Base-by-base conservation (phyloP, 1,284 basidiomycete genomes). In the Cutaneotrichosporon mucoides region DNA sequence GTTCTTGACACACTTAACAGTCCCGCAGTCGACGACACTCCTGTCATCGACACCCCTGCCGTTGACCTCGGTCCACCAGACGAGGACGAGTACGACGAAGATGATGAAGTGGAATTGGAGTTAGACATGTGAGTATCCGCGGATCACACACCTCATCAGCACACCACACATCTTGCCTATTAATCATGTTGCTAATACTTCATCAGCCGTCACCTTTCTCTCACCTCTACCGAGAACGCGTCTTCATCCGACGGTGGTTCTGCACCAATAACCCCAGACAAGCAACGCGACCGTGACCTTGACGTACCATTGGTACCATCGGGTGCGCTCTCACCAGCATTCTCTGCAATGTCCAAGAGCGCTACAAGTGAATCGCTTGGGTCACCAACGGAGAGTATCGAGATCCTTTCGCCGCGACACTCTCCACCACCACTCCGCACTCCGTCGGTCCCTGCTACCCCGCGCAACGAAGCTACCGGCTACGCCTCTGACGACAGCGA, bases 401-500 rank as follows among this genome's bases (percentile, higher is more conserved):
- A 48, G 37, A 48, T 55, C 24, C 13, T 48, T 6, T 55, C 53
- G 37, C 53, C 53, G 7, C 5, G 34, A 5, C 8, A 35, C 15
- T 55, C 53, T 1, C 37, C 49, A 4, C 47, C 58, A 4, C 57
- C 52, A 13, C 16, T 49, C 11, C 13, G 11, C 12, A 24, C 44
- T 5, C 49, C 57, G 1, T 49, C 45, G 12, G 48, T 55, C 2
- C 57, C 57, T 2, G 41, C 34, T 3, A 59, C 57, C 3, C 57
- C 57, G 3, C 43, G 8, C 2, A n/a, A 36, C 43, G 56, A 46
- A 13, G 49, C 44, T 7, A 52, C 56, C 5, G 56, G 56, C 5
- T 53, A 53, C 37, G 50, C 37, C 24, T 49, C 38, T 10, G 58
- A 59, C 36, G 58, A 59, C 5, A 52, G 48, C 33, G 58, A 59